Evolutionary conservation across 2,329 filamentous ascomycete genomes (phyloP).

Genomic region (Aspergillus nomiae): DNA sequence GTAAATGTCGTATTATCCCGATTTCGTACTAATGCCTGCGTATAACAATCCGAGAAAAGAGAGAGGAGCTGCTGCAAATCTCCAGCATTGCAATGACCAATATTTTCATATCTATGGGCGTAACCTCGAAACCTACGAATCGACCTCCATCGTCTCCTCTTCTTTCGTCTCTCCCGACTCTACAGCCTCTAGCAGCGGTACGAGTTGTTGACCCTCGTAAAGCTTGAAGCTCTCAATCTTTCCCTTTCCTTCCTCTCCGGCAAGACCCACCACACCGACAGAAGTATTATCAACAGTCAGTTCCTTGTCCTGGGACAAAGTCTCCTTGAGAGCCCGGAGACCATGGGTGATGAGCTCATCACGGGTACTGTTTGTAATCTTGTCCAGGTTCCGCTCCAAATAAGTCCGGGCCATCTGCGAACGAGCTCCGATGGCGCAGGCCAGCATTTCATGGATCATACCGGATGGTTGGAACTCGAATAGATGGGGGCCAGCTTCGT

Average conservation of each 20-base stretch:
- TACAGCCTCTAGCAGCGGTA: constrained; percentile 77
- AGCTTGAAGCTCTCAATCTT: constrained; percentile 80
- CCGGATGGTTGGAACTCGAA: constrained; percentile 98
- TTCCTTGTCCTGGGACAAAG: constrained; percentile 94
- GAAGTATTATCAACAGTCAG: constrained; percentile 96
- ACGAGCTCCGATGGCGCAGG: constrained; percentile 92
- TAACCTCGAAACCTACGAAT: constrained; percentile 44
- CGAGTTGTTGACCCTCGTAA: constrained; percentile 85
- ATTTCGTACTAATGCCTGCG: constrained; percentile 10
- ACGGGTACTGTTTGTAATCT: constrained; percentile 72
- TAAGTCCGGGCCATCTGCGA: constrained; percentile 98
- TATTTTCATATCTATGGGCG: constrained; percentile 26
- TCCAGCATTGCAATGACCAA: constrained; percentile 4
- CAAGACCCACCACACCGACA: constrained; percentile 76
- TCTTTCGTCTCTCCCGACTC: constrained; percentile 48
- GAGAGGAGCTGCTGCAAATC: background rate
- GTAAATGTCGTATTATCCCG: constrained; percentile 11
- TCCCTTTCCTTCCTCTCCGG: constrained; percentile 54
- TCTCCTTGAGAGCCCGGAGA: constrained; percentile 89
- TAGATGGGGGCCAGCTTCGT: constrained; percentile 90
- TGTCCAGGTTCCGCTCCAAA: constrained; percentile 85
- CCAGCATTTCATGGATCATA: constrained; percentile 95
- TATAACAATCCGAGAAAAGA: constrained; percentile 11
- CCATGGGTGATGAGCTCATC: constrained; percentile 92
- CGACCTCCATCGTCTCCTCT: constrained; percentile 59